Conservation (phyloP, 495 filamentous ascomycete species). For the Penicillium desertorum region DNA sequence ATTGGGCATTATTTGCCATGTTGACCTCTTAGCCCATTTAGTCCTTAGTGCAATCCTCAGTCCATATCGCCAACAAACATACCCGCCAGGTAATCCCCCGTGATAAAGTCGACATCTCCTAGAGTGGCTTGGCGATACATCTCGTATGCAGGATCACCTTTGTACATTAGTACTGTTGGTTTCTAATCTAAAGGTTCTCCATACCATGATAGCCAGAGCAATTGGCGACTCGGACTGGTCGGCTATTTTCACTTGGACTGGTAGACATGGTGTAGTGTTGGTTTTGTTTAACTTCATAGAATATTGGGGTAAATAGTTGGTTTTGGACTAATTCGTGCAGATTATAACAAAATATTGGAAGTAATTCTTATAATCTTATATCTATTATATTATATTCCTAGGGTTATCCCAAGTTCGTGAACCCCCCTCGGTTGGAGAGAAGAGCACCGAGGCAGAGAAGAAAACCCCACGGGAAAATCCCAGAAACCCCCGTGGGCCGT, state of each 20-base stretch:
- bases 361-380: too few relatives aligned
- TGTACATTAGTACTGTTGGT: neutral
- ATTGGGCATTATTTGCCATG: constrained; percentile 46
- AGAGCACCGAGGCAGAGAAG: neutral
- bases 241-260: constrained; percentile 9
- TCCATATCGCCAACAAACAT: constrained; percentile 4
- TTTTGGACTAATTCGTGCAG: neutral
- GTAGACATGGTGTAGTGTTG: constrained; percentile 14
- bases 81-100: constrained; percentile 56
- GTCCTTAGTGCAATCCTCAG: neutral
- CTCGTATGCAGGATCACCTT: constrained; percentile 45
- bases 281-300: neutral
- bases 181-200: constrained; percentile 5
- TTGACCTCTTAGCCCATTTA: constrained; percentile 37
- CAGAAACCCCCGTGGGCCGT: neutral
- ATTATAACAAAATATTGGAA: neutral
- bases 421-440: neutral
- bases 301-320: neutral
- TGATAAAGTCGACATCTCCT: constrained; percentile 54
- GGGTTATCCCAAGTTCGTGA: neutral
- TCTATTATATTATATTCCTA: too few relatives aligned
- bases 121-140: constrained; percentile 47
- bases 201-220: constrained; percentile 49
- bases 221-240: constrained; percentile 47
- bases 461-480: neutral